These are phyloP conservation scores for Phycomyces nitens DNA, from an alignment of 192 early-diverging fungal genomes.

Conservation along the genomic window DNA sequence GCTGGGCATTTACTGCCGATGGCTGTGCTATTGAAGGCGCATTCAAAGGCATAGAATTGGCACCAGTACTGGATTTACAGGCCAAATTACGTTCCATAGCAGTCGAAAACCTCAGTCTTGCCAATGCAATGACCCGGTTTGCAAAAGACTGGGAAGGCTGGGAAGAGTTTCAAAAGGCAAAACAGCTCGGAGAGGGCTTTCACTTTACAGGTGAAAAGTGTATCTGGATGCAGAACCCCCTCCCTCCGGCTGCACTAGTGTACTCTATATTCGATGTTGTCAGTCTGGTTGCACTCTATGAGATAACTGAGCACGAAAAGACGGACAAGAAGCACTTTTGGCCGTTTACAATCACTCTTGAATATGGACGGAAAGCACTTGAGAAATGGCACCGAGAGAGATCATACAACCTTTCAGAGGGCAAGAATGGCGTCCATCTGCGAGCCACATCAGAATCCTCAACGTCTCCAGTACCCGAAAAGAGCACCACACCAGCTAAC, in stretches of 20 bases:
- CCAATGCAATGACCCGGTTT: constrained; percentile 18
- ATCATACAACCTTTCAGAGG: background rate
- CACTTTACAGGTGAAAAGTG: constrained; percentile 11
- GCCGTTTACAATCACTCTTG: background rate
- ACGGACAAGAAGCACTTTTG: constrained; percentile 3
- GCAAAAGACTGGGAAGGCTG: constrained; percentile 24
- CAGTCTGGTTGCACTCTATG: constrained; percentile 22
- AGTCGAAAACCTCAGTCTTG: constrained; percentile 15
- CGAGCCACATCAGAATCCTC: background rate
- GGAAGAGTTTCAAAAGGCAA: constrained; percentile 25
- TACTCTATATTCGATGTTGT: constrained; percentile 37
- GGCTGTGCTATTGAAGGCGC: constrained; percentile 23
- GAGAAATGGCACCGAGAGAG: background rate
- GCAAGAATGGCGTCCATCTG: background rate
- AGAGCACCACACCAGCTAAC: background rate
- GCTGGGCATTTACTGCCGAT: constrained; percentile 31
- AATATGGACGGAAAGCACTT: background rate
- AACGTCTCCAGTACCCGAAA: background rate
- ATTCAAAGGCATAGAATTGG: constrained; percentile 9
- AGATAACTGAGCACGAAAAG: background rate
- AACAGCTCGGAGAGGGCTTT: constrained; percentile 9
- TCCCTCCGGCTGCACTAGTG: constrained; percentile 23
- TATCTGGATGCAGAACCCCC: constrained; percentile 24
- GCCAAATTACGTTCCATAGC: constrained; percentile 11
- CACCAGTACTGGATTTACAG: constrained; percentile 31